Evolutionary conservation across 805 yeast species (phyloP), one percentile per base, ranked within the genome.

Genomic region (Metschnikowia arizonensis): DNA sequence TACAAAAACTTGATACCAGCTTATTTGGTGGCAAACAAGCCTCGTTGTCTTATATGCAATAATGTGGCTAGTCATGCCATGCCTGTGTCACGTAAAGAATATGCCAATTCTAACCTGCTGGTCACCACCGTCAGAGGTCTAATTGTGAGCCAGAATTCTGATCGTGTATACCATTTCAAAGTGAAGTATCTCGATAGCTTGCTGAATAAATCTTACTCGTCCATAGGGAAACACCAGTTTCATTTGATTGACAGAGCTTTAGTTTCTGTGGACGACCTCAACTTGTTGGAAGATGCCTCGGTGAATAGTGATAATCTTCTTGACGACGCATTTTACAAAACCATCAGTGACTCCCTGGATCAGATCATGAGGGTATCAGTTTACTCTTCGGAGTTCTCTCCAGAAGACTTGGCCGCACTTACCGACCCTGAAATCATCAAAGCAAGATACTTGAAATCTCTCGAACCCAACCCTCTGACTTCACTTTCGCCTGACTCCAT

Each of bases 281-380:
- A 40, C 14, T 47, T 53, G 5, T 55, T 68, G 35, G 44, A 33
- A 12, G 53, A 47, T 18, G 10, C 33, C 34, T 34, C 49, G 15
- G 44, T 52, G 4, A 10, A 30, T 4, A 21, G 50, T 33, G 42
- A 25, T 12, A 36, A 42, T 10, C 34, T 62, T 6, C 39, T 65
- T 2, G 75, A 70, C 46, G 73, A 69, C 40, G 70, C 66, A 12
- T 67, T 55, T 41, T 69, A 53, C 49, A 58, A 53, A 31, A 56
- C 67, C 23, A 48, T 53, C 14, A 63, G 61, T 45, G 53, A 59
- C 24, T 36, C 60, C 21, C 41, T 46, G 28, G 54, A 52, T 50
- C 69, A 65, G 38, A 54, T 66, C 8, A 45, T 85, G 14, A 61
- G 84, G 47, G 72, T 82, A 12, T 78, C 79, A 50, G 64, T 84